Conservation (phyloP, 805 yeast species). For the Wickerhamomyces sydowiorum region DNA sequence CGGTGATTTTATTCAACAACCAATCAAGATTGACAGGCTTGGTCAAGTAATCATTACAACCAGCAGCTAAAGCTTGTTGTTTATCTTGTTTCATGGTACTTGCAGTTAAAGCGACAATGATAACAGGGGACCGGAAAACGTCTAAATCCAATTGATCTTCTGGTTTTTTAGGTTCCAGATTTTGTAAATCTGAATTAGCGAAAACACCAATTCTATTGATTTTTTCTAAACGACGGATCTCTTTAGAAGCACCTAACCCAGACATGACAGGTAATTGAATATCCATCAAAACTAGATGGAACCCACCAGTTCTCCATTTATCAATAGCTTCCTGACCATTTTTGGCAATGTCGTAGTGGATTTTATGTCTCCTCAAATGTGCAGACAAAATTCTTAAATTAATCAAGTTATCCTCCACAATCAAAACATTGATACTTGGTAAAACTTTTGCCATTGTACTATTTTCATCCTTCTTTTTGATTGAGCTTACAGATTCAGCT, state of each 20-base stretch:
- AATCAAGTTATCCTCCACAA: constrained; percentile 94
- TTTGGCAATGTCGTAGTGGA: constrained; percentile 79
- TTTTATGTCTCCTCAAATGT: constrained; percentile 78
- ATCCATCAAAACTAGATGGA: constrained; percentile 94
- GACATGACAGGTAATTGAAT: constrained; percentile 94
- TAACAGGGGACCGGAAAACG: constrained; percentile 88
- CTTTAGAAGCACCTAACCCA: constrained; percentile 92
- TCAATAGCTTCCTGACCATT: constrained; percentile 95
- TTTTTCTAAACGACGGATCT: constrained; percentile 79
- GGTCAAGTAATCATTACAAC: constrained; percentile 94
- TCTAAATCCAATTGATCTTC: constrained; percentile 54
- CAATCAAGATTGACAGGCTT: constrained; percentile 94
- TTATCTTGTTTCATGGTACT: constrained; percentile 80
- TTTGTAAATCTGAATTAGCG: constrained; percentile 19
- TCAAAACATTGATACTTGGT: constrained; percentile 84
- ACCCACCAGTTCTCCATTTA: constrained; percentile 92
- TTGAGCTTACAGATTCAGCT: background rate
- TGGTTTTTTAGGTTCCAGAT: constrained; percentile 21
- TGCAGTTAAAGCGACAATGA: constrained; percentile 95
- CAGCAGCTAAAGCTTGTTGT: constrained; percentile 90
- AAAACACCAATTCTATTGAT: constrained; percentile 65
- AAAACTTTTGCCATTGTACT: constrained; percentile 52
- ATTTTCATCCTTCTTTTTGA: constrained; percentile 11
- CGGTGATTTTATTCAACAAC: constrained; percentile 89
- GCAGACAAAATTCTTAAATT: constrained; percentile 90